Evolutionary conservation across 2,329 filamentous ascomycete genomes (phyloP).

Genomic region (Colletotrichum endophyticum): DNA sequence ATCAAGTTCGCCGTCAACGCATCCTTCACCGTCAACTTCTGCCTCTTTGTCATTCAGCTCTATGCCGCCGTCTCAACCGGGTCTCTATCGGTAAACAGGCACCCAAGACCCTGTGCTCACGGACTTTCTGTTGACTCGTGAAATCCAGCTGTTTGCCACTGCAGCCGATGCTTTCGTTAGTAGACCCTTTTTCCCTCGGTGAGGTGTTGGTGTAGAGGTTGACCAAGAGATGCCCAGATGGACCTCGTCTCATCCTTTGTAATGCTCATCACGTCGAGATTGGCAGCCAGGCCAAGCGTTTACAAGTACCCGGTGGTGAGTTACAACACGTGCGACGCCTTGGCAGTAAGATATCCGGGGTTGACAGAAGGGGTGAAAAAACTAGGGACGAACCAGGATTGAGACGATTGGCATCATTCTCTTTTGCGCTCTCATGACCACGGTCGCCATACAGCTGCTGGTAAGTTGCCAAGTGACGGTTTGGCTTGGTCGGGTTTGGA

Average conservation of each 20-base stretch:
- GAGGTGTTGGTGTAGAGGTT: not conserved
- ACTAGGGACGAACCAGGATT: constrained; percentile 61
- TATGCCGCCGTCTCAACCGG: constrained; percentile 63
- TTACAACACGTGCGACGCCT: constrained; percentile 11
- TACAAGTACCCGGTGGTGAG: constrained; percentile 66
- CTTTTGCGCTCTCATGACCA: constrained; percentile 71
- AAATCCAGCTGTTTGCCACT: constrained; percentile 60
- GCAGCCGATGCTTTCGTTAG: constrained; percentile 66
- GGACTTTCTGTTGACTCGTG: constrained; percentile 6
- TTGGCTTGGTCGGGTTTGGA: constrained; percentile 12
- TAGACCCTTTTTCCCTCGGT: constrained; percentile 18
- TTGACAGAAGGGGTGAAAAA: constrained; percentile 2
- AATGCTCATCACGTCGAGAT: constrained; percentile 63
- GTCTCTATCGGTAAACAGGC: constrained; percentile 51
- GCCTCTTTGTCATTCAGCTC: constrained; percentile 61
- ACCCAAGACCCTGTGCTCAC: not conserved
- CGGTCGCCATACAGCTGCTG: constrained; percentile 66
- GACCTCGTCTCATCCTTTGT: constrained; percentile 69
- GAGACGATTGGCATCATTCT: constrained; percentile 70
- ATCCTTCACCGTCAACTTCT: constrained; percentile 56
- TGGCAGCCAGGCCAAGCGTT: constrained; percentile 64
- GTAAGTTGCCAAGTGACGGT: constrained; percentile 37
- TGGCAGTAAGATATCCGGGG: not conserved
- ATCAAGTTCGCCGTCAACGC: constrained; percentile 59
- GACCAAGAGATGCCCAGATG: constrained; percentile 43